phyloP scores from a whole-genome alignment of 2,329 filamentous ascomycete species.

The Orbilia oligospora region DNA sequence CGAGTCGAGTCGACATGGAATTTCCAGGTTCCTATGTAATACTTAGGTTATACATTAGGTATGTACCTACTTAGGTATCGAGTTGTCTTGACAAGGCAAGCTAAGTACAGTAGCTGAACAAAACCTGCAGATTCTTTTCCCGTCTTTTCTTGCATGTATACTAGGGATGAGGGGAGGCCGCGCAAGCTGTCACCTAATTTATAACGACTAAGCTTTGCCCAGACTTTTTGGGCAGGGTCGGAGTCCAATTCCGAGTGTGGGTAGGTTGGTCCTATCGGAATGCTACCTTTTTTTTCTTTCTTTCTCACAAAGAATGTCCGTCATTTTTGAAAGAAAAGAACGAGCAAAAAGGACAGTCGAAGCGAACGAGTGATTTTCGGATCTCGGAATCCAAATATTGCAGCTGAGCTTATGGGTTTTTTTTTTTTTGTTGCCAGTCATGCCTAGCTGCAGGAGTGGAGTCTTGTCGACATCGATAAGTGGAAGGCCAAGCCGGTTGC shows the following conservation, averaged over 20 bases:
- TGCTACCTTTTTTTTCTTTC: conserved; percentile 34
- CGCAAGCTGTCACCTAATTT: conserved; percentile 39
- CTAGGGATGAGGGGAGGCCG: background rate
- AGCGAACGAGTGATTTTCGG: conserved; percentile 33
- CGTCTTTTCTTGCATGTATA: background rate
- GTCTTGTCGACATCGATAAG: background rate
- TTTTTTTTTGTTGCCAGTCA: background rate
- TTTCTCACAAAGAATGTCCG: background rate
- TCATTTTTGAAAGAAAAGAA: background rate
- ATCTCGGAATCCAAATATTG: conserved; percentile 21
- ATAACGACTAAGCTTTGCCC: conserved; percentile 58
- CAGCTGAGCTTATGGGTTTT: conserved; percentile 14
- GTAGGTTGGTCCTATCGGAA: conserved; percentile 56
- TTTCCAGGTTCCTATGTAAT: background rate
- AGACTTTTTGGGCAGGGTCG: conserved; percentile 33
- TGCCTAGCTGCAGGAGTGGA: conserved; percentile 19
- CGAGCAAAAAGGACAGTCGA: background rate
- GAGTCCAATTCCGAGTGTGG: conserved; percentile 8
- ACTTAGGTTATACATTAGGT: background rate
- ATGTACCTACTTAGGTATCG: no score
- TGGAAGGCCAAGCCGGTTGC: conserved; percentile 42
- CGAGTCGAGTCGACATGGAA: background rate
- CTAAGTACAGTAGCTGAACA: background rate
- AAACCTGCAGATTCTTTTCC: conserved; percentile 1
- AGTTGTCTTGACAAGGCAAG: no score